Percentiles rank a stretch among this genome's conserved stretches.
Evolutionary conservation across 495 filamentous ascomycete species (phyloP).

Genomic region (Letharia columbiana): DNA sequence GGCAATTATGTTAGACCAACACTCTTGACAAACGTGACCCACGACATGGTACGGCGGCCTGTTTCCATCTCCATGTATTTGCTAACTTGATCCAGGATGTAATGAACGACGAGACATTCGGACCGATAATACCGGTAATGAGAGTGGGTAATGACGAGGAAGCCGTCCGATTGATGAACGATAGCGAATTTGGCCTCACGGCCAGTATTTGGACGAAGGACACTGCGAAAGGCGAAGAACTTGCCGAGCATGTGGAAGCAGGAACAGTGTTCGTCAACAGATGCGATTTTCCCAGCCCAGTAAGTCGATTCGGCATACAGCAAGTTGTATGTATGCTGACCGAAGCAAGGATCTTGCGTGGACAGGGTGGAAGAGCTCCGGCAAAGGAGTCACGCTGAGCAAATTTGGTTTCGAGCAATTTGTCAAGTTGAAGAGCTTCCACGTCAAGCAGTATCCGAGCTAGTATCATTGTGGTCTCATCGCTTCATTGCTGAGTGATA

Average conservation of each 20-base stretch:
- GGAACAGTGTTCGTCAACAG: constrained; percentile 97
- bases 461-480: constrained; percentile 20
- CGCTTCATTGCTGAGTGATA: background rate
- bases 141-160: constrained; percentile 78
- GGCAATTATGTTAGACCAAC: constrained; percentile 85
- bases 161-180: constrained; percentile 83
- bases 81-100: constrained; percentile 32
- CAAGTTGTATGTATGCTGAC: constrained; percentile 22
- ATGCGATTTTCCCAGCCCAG: constrained; percentile 84
- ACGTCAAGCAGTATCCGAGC: constrained; percentile 82
- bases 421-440: constrained; percentile 90
- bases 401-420: constrained; percentile 91
- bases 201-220: constrained; percentile 99
- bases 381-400: constrained; percentile 81
- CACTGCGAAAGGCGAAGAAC: constrained; percentile 59
- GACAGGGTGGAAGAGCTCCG: constrained; percentile 97
- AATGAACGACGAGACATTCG: constrained; percentile 96
- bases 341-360: constrained; percentile 76
- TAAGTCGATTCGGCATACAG: constrained; percentile 41
- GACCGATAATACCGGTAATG: constrained; percentile 89
- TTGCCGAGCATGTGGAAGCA: constrained; percentile 77
- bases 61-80: too few species aligned
- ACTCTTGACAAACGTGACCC: constrained; percentile 71
- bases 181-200: constrained; percentile 87
- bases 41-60: constrained; percentile 51